phyloP scores from a whole-genome alignment of 306 rosid species.

The Vigna reflexopilosa region DNA sequence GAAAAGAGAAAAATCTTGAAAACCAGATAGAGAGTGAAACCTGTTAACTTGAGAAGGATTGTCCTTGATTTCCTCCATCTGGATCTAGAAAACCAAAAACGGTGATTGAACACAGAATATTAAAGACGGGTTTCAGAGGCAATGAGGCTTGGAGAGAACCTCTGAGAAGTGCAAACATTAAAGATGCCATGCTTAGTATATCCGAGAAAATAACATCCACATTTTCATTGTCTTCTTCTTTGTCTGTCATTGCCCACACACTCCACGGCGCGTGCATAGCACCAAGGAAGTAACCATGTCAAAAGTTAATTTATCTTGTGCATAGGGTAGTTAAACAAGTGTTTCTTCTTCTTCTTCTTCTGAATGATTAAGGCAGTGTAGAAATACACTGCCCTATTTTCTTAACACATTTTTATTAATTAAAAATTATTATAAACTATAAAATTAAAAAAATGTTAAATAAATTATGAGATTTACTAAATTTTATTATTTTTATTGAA shows the following conservation, averaged over 20 bases:
- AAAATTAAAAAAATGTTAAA: too few relatives aligned
- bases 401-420: too few relatives aligned
- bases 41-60: conserved; percentile 56
- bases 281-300: neutral
- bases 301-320: neutral
- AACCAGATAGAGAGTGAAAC: conserved; percentile 44
- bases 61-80: conserved; percentile 46
- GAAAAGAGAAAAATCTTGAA: conserved; percentile 8
- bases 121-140: neutral
- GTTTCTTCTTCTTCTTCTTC: too few relatives aligned
- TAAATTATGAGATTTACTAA: too few relatives aligned
- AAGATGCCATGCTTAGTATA: conserved; percentile 41
- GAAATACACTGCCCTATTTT: too few relatives aligned
- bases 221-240: neutral
- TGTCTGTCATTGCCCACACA: neutral
- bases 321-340: too few relatives aligned
- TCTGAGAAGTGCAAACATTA: conserved; percentile 26
- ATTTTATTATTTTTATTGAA: too few relatives aligned
- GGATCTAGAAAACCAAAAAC: conserved; percentile 41
- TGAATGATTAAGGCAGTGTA: too few relatives aligned
- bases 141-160: neutral
- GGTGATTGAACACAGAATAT: neutral
- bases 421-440: too few relatives aligned
- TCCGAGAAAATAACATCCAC: conserved; percentile 45
- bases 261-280: conserved; percentile 41